These are phyloP conservation scores for Wickerhamomyces mucosus DNA, from an alignment of 805 yeast species.

Conservation along the genomic window DNA sequence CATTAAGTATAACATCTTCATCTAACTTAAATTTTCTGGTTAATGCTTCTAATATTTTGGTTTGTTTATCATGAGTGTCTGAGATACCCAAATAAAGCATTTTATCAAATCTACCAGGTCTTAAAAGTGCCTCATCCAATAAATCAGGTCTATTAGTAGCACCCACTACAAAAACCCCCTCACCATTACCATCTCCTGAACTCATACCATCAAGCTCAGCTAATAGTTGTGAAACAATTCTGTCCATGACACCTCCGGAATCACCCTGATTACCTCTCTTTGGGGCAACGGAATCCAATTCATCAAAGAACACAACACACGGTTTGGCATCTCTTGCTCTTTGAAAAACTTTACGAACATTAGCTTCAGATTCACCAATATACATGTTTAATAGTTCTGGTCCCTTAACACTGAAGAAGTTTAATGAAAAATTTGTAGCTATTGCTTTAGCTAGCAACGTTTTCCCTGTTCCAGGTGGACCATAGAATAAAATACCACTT, in stretches of 20 bases:
- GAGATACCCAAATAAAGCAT: constrained; percentile 89
- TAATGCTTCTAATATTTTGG: constrained; percentile 76
- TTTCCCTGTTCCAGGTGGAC: constrained; percentile 99
- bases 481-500: constrained; percentile 90
- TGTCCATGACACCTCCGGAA: constrained; percentile 98
- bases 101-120: constrained; percentile 95
- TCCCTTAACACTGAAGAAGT: constrained; percentile 94
- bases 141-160: constrained; percentile 97
- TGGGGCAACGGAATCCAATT: constrained; percentile 96
- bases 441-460: constrained; percentile 94
- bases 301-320: constrained; percentile 95
- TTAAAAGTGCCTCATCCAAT: constrained; percentile 82
- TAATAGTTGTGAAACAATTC: constrained; percentile 89
- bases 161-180: constrained; percentile 97
- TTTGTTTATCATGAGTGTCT: constrained; percentile 83
- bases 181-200: constrained; percentile 45
- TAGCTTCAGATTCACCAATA: constrained; percentile 97
- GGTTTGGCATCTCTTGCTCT: constrained; percentile 95
- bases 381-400: constrained; percentile 96
- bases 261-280: constrained; percentile 98
- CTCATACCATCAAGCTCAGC: constrained; percentile 98
- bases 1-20: constrained; percentile 45
- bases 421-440: constrained; percentile 89
- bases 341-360: constrained; percentile 89
- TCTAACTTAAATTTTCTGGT: constrained; percentile 71